Percentiles rank a stretch among this genome's conserved stretches.
Evolutionary conservation across 169 alveolate genomes (phyloP).

Genomic region (Amoebophrya sp.): DNA sequence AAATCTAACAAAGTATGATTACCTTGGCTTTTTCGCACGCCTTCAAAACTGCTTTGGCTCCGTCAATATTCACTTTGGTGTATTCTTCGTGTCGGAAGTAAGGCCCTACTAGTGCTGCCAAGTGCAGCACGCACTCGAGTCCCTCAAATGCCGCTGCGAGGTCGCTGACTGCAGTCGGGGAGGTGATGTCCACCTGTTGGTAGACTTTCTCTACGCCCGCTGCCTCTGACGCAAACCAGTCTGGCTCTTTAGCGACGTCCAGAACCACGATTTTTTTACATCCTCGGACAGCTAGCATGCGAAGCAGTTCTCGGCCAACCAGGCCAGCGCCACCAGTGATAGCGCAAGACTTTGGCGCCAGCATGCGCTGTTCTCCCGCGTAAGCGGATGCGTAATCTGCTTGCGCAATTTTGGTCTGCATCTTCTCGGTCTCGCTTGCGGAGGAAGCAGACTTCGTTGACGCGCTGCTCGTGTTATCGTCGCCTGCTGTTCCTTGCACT

Average conservation of each 20-base stretch:
- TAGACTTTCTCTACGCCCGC: neutral
- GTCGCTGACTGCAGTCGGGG: neutral
- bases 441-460: too few relatives aligned
- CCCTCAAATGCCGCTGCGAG: neutral
- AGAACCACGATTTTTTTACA: neutral
- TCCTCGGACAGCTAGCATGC: neutral
- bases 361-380: neutral
- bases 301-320: neutral
- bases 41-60: neutral
- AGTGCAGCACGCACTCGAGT: conserved; percentile 1
- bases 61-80: neutral
- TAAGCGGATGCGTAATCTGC: neutral
- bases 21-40: neutral
- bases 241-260: neutral
- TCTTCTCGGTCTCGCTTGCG: neutral
- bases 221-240: neutral
- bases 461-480: too few relatives aligned
- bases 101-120: neutral
- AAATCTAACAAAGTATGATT: too few relatives aligned
- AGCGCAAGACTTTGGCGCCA: neutral
- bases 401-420: neutral
- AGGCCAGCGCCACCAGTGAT: conserved; percentile 16
- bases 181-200: neutral
- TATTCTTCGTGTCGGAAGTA: neutral
- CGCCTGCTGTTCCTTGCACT: too few relatives aligned